Base-by-base conservation (phyloP, 1,284 basidiomycete genomes). In the Pseudozyma hubeiensis region DNA sequence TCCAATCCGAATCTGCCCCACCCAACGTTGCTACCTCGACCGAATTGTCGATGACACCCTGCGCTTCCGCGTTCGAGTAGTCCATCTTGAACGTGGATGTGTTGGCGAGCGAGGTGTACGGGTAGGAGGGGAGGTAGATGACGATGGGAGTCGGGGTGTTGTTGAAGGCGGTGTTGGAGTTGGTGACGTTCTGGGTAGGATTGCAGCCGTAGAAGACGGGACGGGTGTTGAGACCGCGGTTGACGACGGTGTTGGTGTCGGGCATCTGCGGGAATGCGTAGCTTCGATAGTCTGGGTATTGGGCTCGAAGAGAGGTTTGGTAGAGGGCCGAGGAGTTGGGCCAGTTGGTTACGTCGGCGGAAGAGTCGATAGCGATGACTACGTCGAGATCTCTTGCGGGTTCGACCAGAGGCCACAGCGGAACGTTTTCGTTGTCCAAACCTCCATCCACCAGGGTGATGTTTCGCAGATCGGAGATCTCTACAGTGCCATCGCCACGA, bases 191-290 rank as follows among this genome's bases (percentile, higher is more conserved):
- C 45, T 82, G 83, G 63, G 85, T 85, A 3, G 85, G 81, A 39
- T 81, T 85, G 79, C 91, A 92, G 0, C 91, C 91, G 84, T 92
- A 93, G 84, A 93, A 92, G 0, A 90, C 90, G 7, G 91, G 88
- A 17, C 91, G 88, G 41, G 87, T 86, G 81, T 90, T 91, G 10
- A 91, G 86, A 14, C 92, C 92, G 8, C 87, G 88, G 13, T 86
- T 85, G 50, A 91, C 79, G 77, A 91, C 91, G 7, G 87, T 88
- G 14, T 87, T 85, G 7, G 83, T 80, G 11, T 80, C 77, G 0
- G 87, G 87, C n/a, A 88, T 85, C 16, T 77, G 53, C 1, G 87
- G 86, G 81, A 87, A 86, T 7, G 83, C 68, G 58, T 85, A 79
- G 13, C 71, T 64, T 58, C 24, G 44, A 59, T 80, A 84, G 30